Conservation (phyloP, 352 stramenopile species). For the Phytophthora colocasiae region DNA sequence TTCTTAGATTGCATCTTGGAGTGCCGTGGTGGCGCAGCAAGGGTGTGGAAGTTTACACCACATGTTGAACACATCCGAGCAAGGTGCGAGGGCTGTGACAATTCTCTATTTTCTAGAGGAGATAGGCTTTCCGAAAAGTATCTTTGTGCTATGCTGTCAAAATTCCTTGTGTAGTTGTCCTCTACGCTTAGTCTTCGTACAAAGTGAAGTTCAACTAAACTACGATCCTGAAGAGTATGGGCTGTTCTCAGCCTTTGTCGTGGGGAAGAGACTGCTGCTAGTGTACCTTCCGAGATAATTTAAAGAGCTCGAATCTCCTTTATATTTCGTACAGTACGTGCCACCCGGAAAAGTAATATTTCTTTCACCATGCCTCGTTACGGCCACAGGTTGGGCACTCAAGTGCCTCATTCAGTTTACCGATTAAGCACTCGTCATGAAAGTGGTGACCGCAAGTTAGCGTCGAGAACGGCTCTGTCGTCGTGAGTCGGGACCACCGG, state of each 20-base stretch:
- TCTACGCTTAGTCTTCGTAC: not conserved
- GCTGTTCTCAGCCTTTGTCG: slow-evolving; percentile 3
- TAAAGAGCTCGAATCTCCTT: not conserved
- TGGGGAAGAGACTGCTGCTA: not conserved
- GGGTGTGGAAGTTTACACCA: slow-evolving; percentile 1
- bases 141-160: slow-evolving; percentile 13
- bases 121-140: slow-evolving; percentile 10
- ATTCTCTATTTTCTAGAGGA: slow-evolving; percentile 5
- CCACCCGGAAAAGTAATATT: not conserved
- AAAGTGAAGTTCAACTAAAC: no score
- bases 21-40: slow-evolving; percentile 1
- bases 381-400: slow-evolving; percentile 58
- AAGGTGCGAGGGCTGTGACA: slow-evolving; percentile 23
- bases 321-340: slow-evolving; percentile 3
- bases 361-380: slow-evolving; percentile 26
- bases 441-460: slow-evolving; percentile 70
- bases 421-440: slow-evolving; percentile 73
- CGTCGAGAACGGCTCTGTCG: slow-evolving; percentile 42
- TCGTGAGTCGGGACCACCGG: slow-evolving; percentile 14
- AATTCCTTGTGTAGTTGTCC: not conserved
- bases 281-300: no score
- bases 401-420: slow-evolving; percentile 64
- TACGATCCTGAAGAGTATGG: not conserved
- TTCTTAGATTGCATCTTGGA: not conserved
- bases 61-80: slow-evolving; percentile 24